A percentile compares a stretch with the other conserved stretches of the same genome.
Conservation (phyloP, 1,284 basidiomycete genomes). For the Abortiporus biennis region DNA sequence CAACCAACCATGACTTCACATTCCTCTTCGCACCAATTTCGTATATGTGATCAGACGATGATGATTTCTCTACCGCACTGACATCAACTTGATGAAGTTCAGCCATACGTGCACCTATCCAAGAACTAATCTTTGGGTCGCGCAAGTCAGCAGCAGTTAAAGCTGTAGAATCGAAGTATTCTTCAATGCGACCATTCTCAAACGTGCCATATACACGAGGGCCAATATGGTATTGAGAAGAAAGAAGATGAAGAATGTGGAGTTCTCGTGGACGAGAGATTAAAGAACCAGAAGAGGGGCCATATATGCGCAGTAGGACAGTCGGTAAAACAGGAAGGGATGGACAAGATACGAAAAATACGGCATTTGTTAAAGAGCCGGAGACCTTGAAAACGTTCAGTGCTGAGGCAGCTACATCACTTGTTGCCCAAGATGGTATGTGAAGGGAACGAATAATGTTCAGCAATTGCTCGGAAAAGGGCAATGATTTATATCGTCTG, state of each 20-base stretch:
- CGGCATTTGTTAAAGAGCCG: slow-evolving; percentile 88
- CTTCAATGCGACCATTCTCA: slow-evolving; percentile 87
- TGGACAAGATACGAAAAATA: slow-evolving; percentile 83
- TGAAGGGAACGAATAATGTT: slow-evolving; percentile 47
- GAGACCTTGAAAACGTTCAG: slow-evolving; percentile 78
- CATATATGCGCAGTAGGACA: slow-evolving; percentile 84
- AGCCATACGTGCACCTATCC: slow-evolving; percentile 88
- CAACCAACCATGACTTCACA: slow-evolving; percentile 55
- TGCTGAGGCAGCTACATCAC: slow-evolving; percentile 39
- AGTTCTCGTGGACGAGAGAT: slow-evolving; percentile 85
- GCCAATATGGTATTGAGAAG: slow-evolving; percentile 83
- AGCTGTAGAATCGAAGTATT: slow-evolving; percentile 86
- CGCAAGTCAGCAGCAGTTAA: slow-evolving; percentile 74
- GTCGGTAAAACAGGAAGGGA: slow-evolving; percentile 50
- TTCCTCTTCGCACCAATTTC: slow-evolving; percentile 58
- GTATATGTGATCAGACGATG: slow-evolving; percentile 37
- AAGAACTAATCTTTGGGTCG: slow-evolving; percentile 66
- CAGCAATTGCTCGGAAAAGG: slow-evolving; percentile 56
- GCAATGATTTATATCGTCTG: slow-evolving; percentile 62
- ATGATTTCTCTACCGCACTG: slow-evolving; percentile 44
- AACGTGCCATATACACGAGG: slow-evolving; percentile 91
- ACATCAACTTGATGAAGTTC: slow-evolving; percentile 91
- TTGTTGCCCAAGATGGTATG: slow-evolving; percentile 51
- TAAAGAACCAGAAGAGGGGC: slow-evolving; percentile 76
- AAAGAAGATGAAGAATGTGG: slow-evolving; percentile 81